Base-by-base conservation (phyloP, 2,329 filamentous ascomycete genomes). In the Magnaporthales sp. region DNA sequence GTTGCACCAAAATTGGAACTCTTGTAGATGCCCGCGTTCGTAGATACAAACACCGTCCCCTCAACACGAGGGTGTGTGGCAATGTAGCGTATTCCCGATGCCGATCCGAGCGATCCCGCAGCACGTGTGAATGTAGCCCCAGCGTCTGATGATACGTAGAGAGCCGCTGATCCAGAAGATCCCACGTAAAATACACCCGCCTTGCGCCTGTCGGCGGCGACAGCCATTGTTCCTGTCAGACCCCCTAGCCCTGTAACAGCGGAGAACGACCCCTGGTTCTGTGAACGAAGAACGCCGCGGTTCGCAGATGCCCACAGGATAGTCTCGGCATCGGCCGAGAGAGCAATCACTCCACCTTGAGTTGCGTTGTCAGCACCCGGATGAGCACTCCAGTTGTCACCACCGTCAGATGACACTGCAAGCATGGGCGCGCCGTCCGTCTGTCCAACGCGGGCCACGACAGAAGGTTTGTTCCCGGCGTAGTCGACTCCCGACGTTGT, bases 31-130 rank as follows among this genome's bases (percentile, higher is more conserved):
- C 85, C 85, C 0, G 71, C 75, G 66, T 86, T 78, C 0, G 84
- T 86, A 1, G 84, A 85, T 1, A 84, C 84, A 74, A 81, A 85
- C 63, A 91, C 80, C 63, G 87, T 84, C 13, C 89, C 88, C 0
- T 85, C 84, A 11, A 79, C 78, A 6, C 81, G 79, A 0, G 87
- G 86, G 68, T 88, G 80, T 0, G 79, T 80, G 19, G 83, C 84
- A 10, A 90, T 80, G 38, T 82, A 80, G 54, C 86, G 86, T 67
- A 89, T 77, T 22, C 77, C 73, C 2, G 75, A 78, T 3, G 77
- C 79, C n/a, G 76, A 75, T 3, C 73, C 75, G 0, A 84, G 72
- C 0, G 77, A 70, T 0, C 77, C 75, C 0, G 69, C 74, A 1
- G 76, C 75, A 22, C 38, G 51, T 8, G 75, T 72, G 69, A 87